These are phyloP conservation scores for Corniculantispora saksenae DNA, from an alignment of 2,329 filamentous ascomycete genomes.

Conservation along the genomic window DNA sequence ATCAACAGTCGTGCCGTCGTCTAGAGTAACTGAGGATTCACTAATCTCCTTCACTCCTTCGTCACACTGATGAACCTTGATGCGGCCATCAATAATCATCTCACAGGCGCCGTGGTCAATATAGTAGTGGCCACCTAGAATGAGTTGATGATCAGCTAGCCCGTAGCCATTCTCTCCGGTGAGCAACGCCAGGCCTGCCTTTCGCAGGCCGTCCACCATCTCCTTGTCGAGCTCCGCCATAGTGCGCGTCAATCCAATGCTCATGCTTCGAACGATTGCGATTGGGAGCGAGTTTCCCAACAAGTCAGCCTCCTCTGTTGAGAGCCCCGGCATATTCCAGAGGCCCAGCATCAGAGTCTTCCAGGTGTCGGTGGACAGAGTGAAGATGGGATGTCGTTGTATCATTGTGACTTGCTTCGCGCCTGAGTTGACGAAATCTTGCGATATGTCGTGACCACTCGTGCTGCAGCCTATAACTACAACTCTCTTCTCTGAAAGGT, in stretches of 20 bases:
- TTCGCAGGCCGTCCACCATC: constrained; percentile 50
- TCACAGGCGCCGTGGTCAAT: constrained; percentile 43
- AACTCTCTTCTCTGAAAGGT: constrained; percentile 40
- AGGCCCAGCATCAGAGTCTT: constrained; percentile 46
- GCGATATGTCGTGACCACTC: constrained; percentile 51
- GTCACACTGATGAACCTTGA: constrained; percentile 36
- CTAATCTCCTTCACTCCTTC: constrained; percentile 36
- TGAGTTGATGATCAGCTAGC: constrained; percentile 39
- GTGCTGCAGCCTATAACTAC: constrained; percentile 52
- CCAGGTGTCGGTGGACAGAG: constrained; percentile 44
- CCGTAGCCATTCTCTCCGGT: constrained; percentile 38
- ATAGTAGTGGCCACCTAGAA: constrained; percentile 44
- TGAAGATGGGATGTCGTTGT: constrained; percentile 52
- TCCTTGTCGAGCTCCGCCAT: constrained; percentile 43
- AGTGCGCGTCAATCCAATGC: constrained; percentile 37
- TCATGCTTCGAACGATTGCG: constrained; percentile 46
- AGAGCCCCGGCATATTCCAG: constrained; percentile 36
- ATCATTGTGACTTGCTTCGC: constrained; percentile 51
- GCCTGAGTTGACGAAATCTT: constrained; percentile 51
- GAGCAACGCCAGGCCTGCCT: constrained; percentile 36
- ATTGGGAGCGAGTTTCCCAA: constrained; percentile 47
- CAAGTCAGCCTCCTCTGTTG: constrained; percentile 53
- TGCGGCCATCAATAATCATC: constrained; percentile 44
- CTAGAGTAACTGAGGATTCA: constrained; percentile 26
- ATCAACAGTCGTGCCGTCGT: constrained; percentile 37